A percentile compares a stretch with the other conserved stretches of the same genome.
Evolutionary conservation across 805 yeast genomes (phyloP).

Genomic region (Candida xiaguanensis): DNA sequence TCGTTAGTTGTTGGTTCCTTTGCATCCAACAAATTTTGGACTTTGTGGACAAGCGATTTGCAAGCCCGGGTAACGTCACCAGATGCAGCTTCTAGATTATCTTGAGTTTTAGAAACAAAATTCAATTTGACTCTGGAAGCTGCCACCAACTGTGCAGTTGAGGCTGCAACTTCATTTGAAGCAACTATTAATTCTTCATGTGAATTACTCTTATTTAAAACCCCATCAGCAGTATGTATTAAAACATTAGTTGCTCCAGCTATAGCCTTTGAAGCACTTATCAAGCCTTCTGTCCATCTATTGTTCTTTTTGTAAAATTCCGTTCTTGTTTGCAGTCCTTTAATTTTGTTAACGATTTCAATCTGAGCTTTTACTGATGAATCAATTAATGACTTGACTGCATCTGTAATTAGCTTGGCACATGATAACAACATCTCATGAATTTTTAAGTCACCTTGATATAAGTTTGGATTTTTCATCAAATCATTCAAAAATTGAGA

Average conservation of each 20-base stretch:
- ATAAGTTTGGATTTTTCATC: slow-evolving; percentile 48
- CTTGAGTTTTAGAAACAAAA: slow-evolving; percentile 73
- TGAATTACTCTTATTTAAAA: slow-evolving; percentile 55
- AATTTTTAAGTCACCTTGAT: slow-evolving; percentile 59
- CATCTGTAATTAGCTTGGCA: slow-evolving; percentile 76
- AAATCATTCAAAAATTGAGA: slow-evolving; percentile 54
- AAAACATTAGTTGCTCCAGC: slow-evolving; percentile 80
- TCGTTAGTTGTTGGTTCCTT: slow-evolving; percentile 31
- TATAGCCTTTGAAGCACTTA: slow-evolving; percentile 84
- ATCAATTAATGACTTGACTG: slow-evolving; percentile 65
- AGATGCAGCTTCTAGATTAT: slow-evolving; percentile 64
- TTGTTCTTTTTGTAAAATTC: slow-evolving; percentile 83
- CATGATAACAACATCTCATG: slow-evolving; percentile 75
- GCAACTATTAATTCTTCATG: slow-evolving; percentile 87
- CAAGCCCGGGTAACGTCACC: slow-evolving; percentile 74
- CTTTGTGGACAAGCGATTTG: slow-evolving; percentile 64
- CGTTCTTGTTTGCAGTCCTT: slow-evolving; percentile 61
- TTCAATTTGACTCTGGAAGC: slow-evolving; percentile 86
- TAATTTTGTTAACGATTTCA: slow-evolving; percentile 72
- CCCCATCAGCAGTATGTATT: slow-evolving; percentile 85
- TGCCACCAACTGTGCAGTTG: slow-evolving; percentile 89
- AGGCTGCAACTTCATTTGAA: slow-evolving; percentile 86
- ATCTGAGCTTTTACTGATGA: slow-evolving; percentile 79
- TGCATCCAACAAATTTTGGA: slow-evolving; percentile 53
- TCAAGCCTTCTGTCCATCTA: slow-evolving; percentile 91